Percentiles rank a stretch among this genome's conserved stretches.
phyloP scores from a whole-genome alignment of 208 protist genomes.

The Novymonas esmeraldas region DNA sequence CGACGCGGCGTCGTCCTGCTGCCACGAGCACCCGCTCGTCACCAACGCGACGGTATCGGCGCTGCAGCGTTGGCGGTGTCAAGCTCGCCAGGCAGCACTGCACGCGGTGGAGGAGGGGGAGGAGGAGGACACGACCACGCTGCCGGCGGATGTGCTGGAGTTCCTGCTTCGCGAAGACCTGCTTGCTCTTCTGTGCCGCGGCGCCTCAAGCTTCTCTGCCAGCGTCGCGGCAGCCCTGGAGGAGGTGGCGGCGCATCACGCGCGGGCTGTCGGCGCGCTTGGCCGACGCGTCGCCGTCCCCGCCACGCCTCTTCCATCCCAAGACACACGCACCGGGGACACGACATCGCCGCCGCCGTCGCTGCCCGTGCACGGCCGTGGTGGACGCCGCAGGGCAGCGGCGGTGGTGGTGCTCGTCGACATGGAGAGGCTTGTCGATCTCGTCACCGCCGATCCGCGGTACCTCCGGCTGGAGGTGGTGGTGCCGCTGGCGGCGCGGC shows the following conservation, averaged over 20 bases:
- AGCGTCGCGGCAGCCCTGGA: slow-evolving; percentile 10
- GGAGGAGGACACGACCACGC: background rate
- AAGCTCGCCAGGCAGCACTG: background rate
- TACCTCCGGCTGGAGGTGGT: slow-evolving; percentile 22
- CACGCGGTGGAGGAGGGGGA: background rate
- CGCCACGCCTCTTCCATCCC: background rate
- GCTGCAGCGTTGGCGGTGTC: slow-evolving; percentile 13
- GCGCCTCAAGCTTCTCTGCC: too few species aligned
- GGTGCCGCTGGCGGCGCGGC: slow-evolving; percentile 18
- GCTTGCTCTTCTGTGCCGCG: slow-evolving; percentile 11
- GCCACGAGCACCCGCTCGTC: too few species aligned
- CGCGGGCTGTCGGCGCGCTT: slow-evolving; percentile 26
- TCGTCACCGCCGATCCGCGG: slow-evolving; percentile 25
- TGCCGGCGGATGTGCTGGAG: slow-evolving; percentile 14
- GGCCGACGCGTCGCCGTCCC: slow-evolving; percentile 7
- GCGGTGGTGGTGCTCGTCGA: slow-evolving; percentile 6
- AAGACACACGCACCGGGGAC: background rate
- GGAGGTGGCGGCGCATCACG: slow-evolving; percentile 19
- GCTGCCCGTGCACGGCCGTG: background rate
- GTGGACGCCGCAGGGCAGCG: background rate
- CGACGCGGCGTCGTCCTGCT: too few species aligned
- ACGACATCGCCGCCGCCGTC: background rate
- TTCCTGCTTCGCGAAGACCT: slow-evolving; percentile 9
- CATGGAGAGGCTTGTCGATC: slow-evolving; percentile 10
- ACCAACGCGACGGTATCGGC: background rate